Base-by-base conservation (phyloP, 176 grass and related monocot species). In the bread wheat (Triticum aestivum) region DNA sequence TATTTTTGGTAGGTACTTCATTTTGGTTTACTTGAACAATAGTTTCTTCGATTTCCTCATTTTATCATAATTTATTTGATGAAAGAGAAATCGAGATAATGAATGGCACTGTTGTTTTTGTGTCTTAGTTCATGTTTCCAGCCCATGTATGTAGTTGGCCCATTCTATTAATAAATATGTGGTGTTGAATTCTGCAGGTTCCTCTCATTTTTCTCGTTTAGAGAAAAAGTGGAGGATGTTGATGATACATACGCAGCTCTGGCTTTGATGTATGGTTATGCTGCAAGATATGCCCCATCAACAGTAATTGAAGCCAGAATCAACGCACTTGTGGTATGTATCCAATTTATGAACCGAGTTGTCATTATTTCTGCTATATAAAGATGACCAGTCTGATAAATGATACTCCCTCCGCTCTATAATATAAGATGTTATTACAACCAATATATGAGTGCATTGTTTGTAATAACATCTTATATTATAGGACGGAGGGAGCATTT, bases 291-390 rank as follows among this genome's bases (percentile, higher is more conserved):
- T 94, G 93, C 96, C 85, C 96, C 96, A 54, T 93, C 93, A 78
- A 98, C 96, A 68, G 96, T 98, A 86, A 98, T 98, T 92, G 96
- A 98, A 90, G 91, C 96, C 71, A 92, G 96, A 89, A 98, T 98
- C 67, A 95, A 98, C 82, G 96, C 96, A 71, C 93, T 98, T 82
- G 96, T 98, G 93, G 96, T 98, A 94, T 77, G 67, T 83, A 52
- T 90, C 41, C 54, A 65, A 75, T 87, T 35, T 61, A 73, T 62
- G 44, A 62, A 81, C 56, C 21, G 54, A 65, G 58, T 69, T 82
- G 23, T 79, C 65, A 82, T 87, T 34, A 18, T 54, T 79, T 77
- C 61, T 38, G 47, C 58, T 74, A 7, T 51, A 66, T 89, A 39
- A 27, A 47, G 14, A 21, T 73, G 67, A 85, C 63, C 11, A 30